Evolutionary conservation across 1,139 yeast species (phyloP).

Genomic region (Candida neerlandica): DNA sequence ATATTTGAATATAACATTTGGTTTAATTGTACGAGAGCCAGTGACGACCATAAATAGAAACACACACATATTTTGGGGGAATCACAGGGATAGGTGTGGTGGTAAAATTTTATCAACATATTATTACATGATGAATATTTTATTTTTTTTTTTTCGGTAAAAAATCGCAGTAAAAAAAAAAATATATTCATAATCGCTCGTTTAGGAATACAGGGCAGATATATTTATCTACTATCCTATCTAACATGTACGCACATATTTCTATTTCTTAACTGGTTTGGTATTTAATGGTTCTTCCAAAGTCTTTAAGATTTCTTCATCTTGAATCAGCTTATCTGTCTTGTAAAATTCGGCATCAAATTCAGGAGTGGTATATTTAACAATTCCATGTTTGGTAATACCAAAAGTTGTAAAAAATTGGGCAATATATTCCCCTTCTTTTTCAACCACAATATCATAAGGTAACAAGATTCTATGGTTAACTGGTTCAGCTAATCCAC

Average conservation of each 20-base stretch:
- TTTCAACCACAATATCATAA: slow-evolving; percentile 70
- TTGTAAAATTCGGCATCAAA: slow-evolving; percentile 52
- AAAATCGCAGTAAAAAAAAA: not conserved
- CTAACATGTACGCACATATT: not conserved
- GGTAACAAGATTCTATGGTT: slow-evolving; percentile 71
- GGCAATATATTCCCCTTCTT: slow-evolving; percentile 68
- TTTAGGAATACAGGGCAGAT: not conserved
- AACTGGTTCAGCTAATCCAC: slow-evolving; percentile 75
- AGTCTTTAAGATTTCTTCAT: slow-evolving; percentile 53
- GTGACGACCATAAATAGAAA: too few relatives aligned
- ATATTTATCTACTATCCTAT: not conserved
- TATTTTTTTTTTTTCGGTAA: not conserved
- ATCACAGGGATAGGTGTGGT: too few relatives aligned
- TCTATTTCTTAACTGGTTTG: slow-evolving; percentile 51
- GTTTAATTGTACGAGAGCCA: too few relatives aligned
- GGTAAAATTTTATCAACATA: too few relatives aligned
- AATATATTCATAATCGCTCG: not conserved
- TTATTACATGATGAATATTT: too few relatives aligned
- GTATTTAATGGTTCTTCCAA: slow-evolving; percentile 51
- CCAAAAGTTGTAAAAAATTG: slow-evolving; percentile 81
- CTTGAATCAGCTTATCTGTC: slow-evolving; percentile 60
- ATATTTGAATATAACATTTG: too few relatives aligned
- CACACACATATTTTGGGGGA: too few relatives aligned
- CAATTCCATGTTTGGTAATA: slow-evolving; percentile 71
- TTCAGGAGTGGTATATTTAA: slow-evolving; percentile 64